phyloP scores from a whole-genome alignment of 768 basidiomycete species.

The Asterophora lycoperdoides region DNA sequence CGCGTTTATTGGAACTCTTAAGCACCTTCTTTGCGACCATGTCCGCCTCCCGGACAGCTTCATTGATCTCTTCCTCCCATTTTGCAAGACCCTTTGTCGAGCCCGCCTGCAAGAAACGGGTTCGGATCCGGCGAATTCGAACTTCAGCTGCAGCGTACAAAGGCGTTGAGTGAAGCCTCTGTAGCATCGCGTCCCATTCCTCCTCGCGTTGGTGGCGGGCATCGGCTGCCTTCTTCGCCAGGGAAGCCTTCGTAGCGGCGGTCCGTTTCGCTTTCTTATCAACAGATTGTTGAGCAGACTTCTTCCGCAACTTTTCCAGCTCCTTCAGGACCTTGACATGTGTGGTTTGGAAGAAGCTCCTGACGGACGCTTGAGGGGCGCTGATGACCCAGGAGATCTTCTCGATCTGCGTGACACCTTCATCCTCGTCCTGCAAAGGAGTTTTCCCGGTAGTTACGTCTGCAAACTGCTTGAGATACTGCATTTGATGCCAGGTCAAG shows the following conservation, averaged over 20 bases:
- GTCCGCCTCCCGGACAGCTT: conserved; percentile 53
- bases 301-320: conserved; percentile 38
- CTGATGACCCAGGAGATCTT: conserved; percentile 51
- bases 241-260: conserved; percentile 44
- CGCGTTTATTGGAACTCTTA: conserved; percentile 27
- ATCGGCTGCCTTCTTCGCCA: conserved; percentile 64
- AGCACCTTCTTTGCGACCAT: conserved; percentile 43
- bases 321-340: conserved; percentile 37
- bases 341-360: conserved; percentile 39
- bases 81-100: conserved; percentile 42
- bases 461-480: conserved; percentile 54
- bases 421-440: conserved; percentile 46
- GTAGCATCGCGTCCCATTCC: conserved; percentile 62
- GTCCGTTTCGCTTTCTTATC: conserved; percentile 32
- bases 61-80: conserved; percentile 62
- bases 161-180: conserved; percentile 48
- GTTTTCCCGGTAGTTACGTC: conserved; percentile 38
- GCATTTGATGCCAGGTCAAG: conserved; percentile 64
- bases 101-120: conserved; percentile 56
- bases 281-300: conserved; percentile 28
- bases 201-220: conserved; percentile 53
- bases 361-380: conserved; percentile 49
- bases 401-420: conserved; percentile 33
- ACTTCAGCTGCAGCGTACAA: conserved; percentile 43
- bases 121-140: conserved; percentile 52